Evolutionary conservation across 306 rosid genomes (phyloP).

Genomic region (Malus sieversii): DNA sequence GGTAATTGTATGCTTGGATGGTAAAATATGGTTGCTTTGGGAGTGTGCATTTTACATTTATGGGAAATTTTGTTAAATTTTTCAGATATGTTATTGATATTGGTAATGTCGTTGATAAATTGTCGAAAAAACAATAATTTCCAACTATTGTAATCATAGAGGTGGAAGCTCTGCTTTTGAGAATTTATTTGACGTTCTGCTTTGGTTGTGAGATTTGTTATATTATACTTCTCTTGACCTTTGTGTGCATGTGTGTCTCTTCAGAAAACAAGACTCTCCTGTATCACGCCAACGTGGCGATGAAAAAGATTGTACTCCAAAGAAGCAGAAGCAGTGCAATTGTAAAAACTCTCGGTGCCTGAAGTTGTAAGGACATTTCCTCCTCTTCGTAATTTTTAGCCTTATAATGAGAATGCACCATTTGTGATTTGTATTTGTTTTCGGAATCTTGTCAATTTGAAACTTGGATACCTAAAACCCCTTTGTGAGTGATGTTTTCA

Average conservation of each 20-base stretch:
- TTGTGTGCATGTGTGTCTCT: conserved; percentile 18
- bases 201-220: background rate
- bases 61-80: background rate
- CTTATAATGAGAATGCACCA: background rate
- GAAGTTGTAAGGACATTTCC: conserved; percentile 64
- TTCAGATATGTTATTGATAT: background rate
- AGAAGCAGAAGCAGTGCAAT: conserved; percentile 82
- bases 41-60: background rate
- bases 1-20: background rate
- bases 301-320: conserved; percentile 63
- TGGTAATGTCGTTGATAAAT: background rate
- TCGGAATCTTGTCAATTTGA: background rate
- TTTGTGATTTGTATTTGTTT: background rate
- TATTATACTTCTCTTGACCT: conserved; percentile 13
- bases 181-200: background rate
- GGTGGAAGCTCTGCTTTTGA: background rate
- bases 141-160: background rate
- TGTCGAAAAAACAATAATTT: background rate
- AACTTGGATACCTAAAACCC: background rate
- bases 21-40: conserved; percentile 5
- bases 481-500: background rate
- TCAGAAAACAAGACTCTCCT: conserved; percentile 75
- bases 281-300: conserved; percentile 42
- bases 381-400: conserved; percentile 1
- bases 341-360: conserved; percentile 90